Base-by-base conservation (phyloP, 2,329 filamentous ascomycete species). In the Alternaria sp. region DNA sequence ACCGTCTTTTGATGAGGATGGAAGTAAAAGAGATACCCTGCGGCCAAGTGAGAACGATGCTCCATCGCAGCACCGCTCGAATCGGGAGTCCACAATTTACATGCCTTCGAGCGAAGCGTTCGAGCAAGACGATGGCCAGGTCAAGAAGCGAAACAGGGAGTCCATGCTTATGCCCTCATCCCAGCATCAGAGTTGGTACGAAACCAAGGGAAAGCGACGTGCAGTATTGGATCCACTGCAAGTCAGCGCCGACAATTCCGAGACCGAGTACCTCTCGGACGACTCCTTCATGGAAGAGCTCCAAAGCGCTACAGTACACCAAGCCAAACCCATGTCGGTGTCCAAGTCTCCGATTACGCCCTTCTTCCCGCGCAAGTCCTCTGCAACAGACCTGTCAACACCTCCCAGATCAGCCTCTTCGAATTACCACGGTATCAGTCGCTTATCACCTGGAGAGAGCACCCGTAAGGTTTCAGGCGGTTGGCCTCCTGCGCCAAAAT, bases 231-330 rank as follows among this genome's bases (percentile, higher is more conserved):
- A 81, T 54, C 76, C 80, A 24, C 67, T 81, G 14, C 74, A 80
- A 38, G 57, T 63, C 43, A 66, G 75, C 16, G 73, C 74, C 26
- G 79, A 81, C 12, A 77, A 79, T 53, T 78, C 77, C 9, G 78
- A 81, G 53, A 71, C 77, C 20, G 82, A 84, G 42, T 85, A 86
- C 73, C 80, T 87, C 41, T 89, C 91, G n/a, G 91, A 94, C 75
- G 92, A 95, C 72, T 90, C 88, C 16, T 86, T 94, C 63, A 91
- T 96, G 86, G 91, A 96, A 58, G 93, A 96, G 79, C 81, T 96
- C 56, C 91, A 92, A 69, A 91, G 88, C 56, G 93, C 93, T 28
- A 93, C 90, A 2, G 82, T 96, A 18, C 86, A 95, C 73, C 88
- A 97, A 80, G 93, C 93, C n/a, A 90, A 89, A 73, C 90, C 92